These are phyloP conservation scores for Leptographium lundbergii DNA, from an alignment of 2,329 filamentous ascomycete genomes.

Conservation along the genomic window DNA sequence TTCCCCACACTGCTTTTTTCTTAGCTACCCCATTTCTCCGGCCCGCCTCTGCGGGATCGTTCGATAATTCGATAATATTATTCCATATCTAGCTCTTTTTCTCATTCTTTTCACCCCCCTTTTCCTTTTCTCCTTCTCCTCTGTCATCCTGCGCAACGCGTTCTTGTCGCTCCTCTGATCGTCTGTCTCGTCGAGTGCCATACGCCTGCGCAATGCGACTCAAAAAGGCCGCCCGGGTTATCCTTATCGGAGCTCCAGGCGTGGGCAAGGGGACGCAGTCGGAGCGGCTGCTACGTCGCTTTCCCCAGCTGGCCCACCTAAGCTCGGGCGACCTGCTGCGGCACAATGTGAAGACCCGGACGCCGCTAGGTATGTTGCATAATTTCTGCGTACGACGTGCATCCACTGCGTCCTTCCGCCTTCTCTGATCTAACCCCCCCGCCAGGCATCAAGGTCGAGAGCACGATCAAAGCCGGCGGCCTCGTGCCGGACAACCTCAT, in stretches of 20 bases:
- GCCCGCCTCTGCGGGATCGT: neutral
- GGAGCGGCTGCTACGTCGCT: conserved; percentile 73
- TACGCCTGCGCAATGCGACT: conserved; percentile 43
- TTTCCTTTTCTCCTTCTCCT: neutral
- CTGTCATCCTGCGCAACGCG: neutral
- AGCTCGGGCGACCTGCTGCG: conserved; percentile 88
- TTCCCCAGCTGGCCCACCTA: conserved; percentile 80
- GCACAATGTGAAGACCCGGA: conserved; percentile 81
- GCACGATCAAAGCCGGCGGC: conserved; percentile 72
- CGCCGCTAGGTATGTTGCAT: conserved; percentile 57
- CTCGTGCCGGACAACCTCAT: conserved; percentile 91
- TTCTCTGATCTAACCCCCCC: neutral
- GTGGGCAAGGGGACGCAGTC: conserved; percentile 96
- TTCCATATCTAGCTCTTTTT: neutral
- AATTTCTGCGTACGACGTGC: neutral
- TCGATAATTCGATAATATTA: neutral
- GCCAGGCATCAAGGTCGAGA: conserved; percentile 79
- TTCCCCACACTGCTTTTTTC: neutral
- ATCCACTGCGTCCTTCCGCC: neutral
- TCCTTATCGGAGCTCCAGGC: conserved; percentile 89
- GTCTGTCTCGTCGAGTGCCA: neutral
- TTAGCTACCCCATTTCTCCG: conserved; percentile 1
- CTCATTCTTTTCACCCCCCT: neutral
- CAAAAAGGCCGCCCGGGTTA: conserved; percentile 74
- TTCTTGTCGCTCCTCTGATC: neutral